A percentile compares a stretch with the other conserved stretches of the same genome.
Conservation (phyloP, 2,329 filamentous ascomycete genomes). For the Pestalotiopsis sp. region DNA sequence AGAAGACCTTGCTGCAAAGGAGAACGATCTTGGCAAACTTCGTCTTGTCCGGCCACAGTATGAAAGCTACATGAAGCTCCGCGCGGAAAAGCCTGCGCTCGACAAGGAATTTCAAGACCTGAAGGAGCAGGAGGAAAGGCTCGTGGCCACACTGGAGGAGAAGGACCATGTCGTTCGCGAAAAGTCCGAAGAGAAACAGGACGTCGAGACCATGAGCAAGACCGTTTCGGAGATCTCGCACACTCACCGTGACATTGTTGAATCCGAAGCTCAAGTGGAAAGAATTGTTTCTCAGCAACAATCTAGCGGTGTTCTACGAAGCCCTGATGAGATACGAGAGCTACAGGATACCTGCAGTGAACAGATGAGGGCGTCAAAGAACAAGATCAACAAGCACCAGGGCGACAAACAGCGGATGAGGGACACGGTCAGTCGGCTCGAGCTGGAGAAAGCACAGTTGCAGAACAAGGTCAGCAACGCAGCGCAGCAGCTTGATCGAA, state of each 20-base stretch:
- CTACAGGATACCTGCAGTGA: conserved; percentile 70
- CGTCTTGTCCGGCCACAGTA: conserved; percentile 68
- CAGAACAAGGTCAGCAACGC: conserved; percentile 72
- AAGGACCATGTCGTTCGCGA: conserved; percentile 69
- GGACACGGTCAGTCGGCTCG: conserved; percentile 68
- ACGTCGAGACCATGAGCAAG: conserved; percentile 75
- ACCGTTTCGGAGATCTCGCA: conserved; percentile 77
- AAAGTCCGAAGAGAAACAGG: conserved; percentile 66
- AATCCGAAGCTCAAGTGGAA: conserved; percentile 73
- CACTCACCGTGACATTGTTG: conserved; percentile 71
- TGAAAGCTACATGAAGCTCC: conserved; percentile 74
- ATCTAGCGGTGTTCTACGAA: conserved; percentile 64
- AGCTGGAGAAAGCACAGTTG: conserved; percentile 77
- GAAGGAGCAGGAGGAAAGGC: conserved; percentile 62
- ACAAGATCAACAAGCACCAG: conserved; percentile 65
- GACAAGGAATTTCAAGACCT: conserved; percentile 64
- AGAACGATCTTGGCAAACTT: conserved; percentile 58
- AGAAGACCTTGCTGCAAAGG: conserved; percentile 56
- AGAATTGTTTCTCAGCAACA: conserved; percentile 77
- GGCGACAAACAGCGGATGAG: conserved; percentile 73
- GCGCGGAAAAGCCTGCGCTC: conserved; percentile 70
- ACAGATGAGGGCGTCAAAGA: conserved; percentile 66
- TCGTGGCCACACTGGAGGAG: conserved; percentile 66
- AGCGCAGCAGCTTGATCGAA: conserved; percentile 79
- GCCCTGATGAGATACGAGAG: conserved; percentile 82